phyloP scores from a whole-genome alignment of 2,329 filamentous ascomycete genomes.

The Magnaporthales sp. region DNA sequence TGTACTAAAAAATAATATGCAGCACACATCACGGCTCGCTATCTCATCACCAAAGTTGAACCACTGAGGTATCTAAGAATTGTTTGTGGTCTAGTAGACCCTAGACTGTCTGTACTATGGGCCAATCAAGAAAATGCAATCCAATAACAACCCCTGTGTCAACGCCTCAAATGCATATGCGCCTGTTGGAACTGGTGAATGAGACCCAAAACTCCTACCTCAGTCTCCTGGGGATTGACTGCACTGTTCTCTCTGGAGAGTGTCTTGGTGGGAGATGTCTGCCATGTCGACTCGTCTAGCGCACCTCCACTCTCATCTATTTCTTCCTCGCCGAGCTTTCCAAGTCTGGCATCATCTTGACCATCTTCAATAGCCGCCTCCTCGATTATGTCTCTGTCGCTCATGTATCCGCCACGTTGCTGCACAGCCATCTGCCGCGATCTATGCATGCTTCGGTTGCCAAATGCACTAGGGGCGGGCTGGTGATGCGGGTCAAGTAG shows the following conservation, averaged over 20 bases:
- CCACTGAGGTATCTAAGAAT: neutral
- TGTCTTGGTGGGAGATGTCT: slow-evolving; percentile 43
- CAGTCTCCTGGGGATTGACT: slow-evolving; percentile 33
- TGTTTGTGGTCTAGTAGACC: neutral
- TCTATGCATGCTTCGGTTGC: slow-evolving; percentile 36
- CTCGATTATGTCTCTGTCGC: slow-evolving; percentile 44
- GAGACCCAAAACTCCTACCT: slow-evolving; percentile 47
- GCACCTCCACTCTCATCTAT: slow-evolving; percentile 41
- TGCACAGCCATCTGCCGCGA: slow-evolving; percentile 23
- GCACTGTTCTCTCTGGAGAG: slow-evolving; percentile 44
- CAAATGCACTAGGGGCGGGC: slow-evolving; percentile 41
- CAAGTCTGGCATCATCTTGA: slow-evolving; percentile 23
- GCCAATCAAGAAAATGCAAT: neutral
- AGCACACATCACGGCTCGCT: neutral
- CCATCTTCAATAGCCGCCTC: slow-evolving; percentile 41
- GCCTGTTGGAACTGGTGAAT: slow-evolving; percentile 52
- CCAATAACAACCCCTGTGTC: neutral
- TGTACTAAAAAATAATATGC: neutral
- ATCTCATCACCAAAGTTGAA: neutral
- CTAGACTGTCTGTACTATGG: neutral
- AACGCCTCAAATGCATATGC: slow-evolving; percentile 25
- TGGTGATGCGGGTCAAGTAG: slow-evolving; percentile 71
- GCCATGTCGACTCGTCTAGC: slow-evolving; percentile 52
- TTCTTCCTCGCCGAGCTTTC: slow-evolving; percentile 49
- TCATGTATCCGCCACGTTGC: slow-evolving; percentile 34